These are phyloP conservation scores for Metschnikowia borealis DNA, from an alignment of 805 yeast genomes.

Conservation along the genomic window DNA sequence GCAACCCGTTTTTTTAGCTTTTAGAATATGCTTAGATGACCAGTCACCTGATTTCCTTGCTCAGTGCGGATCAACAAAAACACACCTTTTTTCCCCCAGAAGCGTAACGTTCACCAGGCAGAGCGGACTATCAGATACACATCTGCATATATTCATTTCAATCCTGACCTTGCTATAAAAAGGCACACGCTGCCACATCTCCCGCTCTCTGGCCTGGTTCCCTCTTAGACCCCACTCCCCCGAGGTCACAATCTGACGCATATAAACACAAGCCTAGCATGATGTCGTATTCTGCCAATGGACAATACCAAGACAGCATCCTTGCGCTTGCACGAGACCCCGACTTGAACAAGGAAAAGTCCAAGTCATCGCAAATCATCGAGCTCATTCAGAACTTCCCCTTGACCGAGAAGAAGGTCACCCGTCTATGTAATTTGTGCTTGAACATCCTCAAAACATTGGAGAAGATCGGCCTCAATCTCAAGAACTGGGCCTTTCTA, in stretches of 20 bases:
- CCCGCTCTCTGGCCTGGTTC: not conserved
- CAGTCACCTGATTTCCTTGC: conserved; percentile 4
- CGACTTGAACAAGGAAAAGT: conserved; percentile 40
- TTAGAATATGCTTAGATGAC: not conserved
- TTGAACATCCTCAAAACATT: conserved; percentile 46
- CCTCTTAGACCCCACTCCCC: not conserved
- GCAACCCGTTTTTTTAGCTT: too few relatives aligned
- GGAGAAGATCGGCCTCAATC: conserved; percentile 44
- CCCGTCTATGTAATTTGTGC: conserved; percentile 45
- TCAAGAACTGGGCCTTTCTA: conserved; percentile 53
- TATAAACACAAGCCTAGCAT: not conserved
- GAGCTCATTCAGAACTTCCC: conserved; percentile 43
- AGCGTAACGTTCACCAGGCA: not conserved
- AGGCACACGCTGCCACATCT: not conserved
- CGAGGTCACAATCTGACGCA: not conserved
- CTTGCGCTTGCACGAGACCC: conserved; percentile 47
- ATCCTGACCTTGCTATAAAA: not conserved
- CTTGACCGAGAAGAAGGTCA: conserved; percentile 39
- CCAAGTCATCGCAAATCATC: conserved; percentile 37
- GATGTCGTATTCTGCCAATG: conserved; percentile 1
- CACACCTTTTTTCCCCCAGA: not conserved
- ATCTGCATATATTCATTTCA: not conserved
- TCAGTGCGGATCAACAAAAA: conserved; percentile 3
- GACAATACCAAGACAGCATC: conserved; percentile 44
- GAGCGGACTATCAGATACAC: not conserved